Conservation (phyloP, 768 basidiomycete species). For the Gloeostereum incarnatum region DNA sequence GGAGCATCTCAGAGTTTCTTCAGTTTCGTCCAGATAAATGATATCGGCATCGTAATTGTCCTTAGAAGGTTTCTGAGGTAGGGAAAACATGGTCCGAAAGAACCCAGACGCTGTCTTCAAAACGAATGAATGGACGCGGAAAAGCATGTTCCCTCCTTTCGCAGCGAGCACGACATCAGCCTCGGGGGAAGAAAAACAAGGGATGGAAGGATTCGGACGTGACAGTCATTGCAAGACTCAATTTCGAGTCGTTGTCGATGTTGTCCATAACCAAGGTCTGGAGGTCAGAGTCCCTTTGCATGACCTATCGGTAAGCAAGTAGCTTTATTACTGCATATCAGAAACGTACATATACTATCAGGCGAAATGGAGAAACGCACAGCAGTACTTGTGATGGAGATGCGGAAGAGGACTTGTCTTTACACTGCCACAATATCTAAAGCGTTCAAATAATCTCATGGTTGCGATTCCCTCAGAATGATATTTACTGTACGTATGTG, state of each 20-base stretch:
- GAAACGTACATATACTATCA: neutral
- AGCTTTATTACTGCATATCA: neutral
- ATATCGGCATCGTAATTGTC: slow-evolving; percentile 17
- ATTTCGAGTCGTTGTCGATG: no score
- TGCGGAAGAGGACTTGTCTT: no score
- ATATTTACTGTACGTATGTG: no score
- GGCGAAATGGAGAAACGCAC: neutral
- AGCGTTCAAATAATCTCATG: no score
- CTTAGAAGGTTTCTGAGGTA: slow-evolving; percentile 30
- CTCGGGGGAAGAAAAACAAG: slow-evolving; percentile 40
- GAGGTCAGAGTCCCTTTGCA: neutral
- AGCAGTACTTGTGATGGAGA: no score
- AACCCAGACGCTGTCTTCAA: slow-evolving; percentile 58
- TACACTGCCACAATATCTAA: no score
- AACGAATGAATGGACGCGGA: slow-evolving; percentile 50
- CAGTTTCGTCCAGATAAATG: slow-evolving; percentile 50
- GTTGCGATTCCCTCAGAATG: no score
- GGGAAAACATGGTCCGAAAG: slow-evolving; percentile 51
- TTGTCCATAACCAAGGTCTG: no score
- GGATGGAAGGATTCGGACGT: slow-evolving; percentile 9
- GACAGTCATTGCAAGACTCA: no score
- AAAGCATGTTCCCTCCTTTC: slow-evolving; percentile 37
- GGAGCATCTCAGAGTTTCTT: slow-evolving; percentile 38
- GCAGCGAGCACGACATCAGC: slow-evolving; percentile 48
- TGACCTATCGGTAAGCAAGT: neutral